These are phyloP conservation scores for Phytopythium mirpurense DNA, from an alignment of 352 stramenopile genomes.

Conservation along the genomic window DNA sequence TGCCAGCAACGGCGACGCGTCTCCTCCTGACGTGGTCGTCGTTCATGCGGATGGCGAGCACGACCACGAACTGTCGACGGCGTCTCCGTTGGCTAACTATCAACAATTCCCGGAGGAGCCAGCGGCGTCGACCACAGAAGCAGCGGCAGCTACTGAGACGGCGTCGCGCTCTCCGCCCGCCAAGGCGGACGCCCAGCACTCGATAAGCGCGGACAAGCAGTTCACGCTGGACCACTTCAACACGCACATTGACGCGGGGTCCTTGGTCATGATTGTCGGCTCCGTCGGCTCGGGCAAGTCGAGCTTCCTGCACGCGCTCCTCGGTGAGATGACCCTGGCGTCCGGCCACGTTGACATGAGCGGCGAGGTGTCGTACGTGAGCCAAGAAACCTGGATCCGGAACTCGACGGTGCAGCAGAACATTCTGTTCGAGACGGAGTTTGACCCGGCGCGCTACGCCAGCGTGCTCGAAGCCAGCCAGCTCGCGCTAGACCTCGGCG, in stretches of 20 bases:
- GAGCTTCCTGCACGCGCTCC: slow-evolving; percentile 32
- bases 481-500: slow-evolving; percentile 74
- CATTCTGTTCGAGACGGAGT: slow-evolving; percentile 28
- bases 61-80: neutral
- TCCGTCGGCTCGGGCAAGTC: slow-evolving; percentile 51
- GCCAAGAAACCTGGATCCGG: slow-evolving; percentile 34
- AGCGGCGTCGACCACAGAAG: neutral
- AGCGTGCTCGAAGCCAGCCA: slow-evolving; percentile 66
- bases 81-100: neutral
- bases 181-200: neutral
- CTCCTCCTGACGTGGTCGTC: neutral
- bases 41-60: neutral
- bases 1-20: neutral
- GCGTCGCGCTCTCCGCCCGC: neutral
- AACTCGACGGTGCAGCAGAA: slow-evolving; percentile 27
- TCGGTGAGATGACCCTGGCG: slow-evolving; percentile 8
- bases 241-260: slow-evolving; percentile 34
- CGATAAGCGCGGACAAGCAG: neutral
- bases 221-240: slow-evolving; percentile 14
- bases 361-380: slow-evolving; percentile 26
- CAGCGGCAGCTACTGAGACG: neutral
- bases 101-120: neutral
- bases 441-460: slow-evolving; percentile 23
- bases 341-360: neutral
- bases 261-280: slow-evolving; percentile 47